A percentile compares a stretch with the other conserved stretches of the same genome.
These are phyloP conservation scores for Pestalotiopsis sp. DNA, from an alignment of 2,329 filamentous ascomycete species.

Conservation along the genomic window DNA sequence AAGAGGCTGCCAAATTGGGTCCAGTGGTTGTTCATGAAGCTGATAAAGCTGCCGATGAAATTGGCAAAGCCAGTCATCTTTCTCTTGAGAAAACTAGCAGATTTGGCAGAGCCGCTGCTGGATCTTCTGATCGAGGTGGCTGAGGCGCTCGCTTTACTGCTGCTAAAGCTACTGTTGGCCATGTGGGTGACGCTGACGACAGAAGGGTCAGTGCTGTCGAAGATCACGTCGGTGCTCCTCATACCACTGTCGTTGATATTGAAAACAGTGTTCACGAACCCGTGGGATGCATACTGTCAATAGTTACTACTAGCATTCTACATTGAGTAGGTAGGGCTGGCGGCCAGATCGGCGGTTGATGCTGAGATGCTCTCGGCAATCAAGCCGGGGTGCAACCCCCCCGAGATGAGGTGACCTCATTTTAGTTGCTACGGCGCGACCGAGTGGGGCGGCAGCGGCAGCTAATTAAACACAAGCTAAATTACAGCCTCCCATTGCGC, in stretches of 20 bases:
- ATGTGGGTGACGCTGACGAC: no score
- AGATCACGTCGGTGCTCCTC: no score
- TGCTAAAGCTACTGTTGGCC: no score
- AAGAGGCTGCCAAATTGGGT: neutral
- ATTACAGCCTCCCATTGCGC: neutral
- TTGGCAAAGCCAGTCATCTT: no score
- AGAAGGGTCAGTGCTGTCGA: no score
- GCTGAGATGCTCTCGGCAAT: neutral
- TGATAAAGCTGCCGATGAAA: no score
- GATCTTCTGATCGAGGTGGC: no score
- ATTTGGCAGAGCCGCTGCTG: no score
- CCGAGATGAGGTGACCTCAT: neutral
- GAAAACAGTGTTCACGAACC: neutral
- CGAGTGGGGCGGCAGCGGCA: neutral
- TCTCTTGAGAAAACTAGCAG: no score
- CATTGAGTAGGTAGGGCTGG: no score
- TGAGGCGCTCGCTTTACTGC: no score
- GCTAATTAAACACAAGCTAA: conserved; percentile 5
- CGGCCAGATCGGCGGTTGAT: neutral
- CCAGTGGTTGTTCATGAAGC: neutral
- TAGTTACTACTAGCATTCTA: neutral
- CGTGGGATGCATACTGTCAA: neutral
- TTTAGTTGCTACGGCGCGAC: neutral
- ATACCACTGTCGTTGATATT: neutral
- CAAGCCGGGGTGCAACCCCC: neutral